A percentile compares a stretch with the other conserved stretches of the same genome.
Conservation (phyloP, 805 yeast genomes). For the Wickerhamiella kazuoi region DNA sequence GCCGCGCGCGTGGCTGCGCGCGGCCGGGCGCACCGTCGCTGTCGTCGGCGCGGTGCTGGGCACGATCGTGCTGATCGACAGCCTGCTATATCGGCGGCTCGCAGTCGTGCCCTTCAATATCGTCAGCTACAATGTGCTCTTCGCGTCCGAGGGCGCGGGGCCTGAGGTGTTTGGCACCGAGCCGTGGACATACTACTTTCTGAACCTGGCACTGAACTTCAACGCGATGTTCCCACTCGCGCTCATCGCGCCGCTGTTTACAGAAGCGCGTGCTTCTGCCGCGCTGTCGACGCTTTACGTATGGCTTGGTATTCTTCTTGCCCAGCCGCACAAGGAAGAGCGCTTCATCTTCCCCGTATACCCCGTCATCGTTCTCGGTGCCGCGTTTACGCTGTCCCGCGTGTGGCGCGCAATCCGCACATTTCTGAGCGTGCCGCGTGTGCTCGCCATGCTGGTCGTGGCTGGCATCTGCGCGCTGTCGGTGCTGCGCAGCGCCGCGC, state of each 20-base stretch:
- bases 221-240: slow-evolving; percentile 27
- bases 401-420: slow-evolving; percentile 4
- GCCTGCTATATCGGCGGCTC: slow-evolving; percentile 36
- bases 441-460: slow-evolving; percentile 4
- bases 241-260: slow-evolving; percentile 2
- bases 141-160: slow-evolving; percentile 52
- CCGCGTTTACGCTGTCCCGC: slow-evolving; percentile 31
- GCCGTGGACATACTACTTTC: slow-evolving; percentile 51
- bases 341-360: slow-evolving; percentile 77
- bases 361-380: slow-evolving; percentile 45
- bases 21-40: slow-evolving; percentile 9
- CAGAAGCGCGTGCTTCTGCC: slow-evolving; percentile 4
- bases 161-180: slow-evolving; percentile 86
- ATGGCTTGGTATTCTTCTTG: slow-evolving; percentile 51
- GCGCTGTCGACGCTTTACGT: slow-evolving; percentile 33
- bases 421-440: slow-evolving; percentile 2
- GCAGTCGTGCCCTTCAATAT: slow-evolving; percentile 68
- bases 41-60: slow-evolving; percentile 10
- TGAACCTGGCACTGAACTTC: slow-evolving; percentile 60
- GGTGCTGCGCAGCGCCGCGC: slow-evolving; percentile 37
- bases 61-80: slow-evolving; percentile 26
- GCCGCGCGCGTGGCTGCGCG: slow-evolving; percentile 9
- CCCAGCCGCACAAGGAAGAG: slow-evolving; percentile 87
- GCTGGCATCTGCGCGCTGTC: slow-evolving; percentile 19
- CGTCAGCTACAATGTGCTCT: slow-evolving; percentile 60